phyloP scores from a whole-genome alignment of 495 filamentous ascomycete species.

The Mytilinidion resinicola region DNA sequence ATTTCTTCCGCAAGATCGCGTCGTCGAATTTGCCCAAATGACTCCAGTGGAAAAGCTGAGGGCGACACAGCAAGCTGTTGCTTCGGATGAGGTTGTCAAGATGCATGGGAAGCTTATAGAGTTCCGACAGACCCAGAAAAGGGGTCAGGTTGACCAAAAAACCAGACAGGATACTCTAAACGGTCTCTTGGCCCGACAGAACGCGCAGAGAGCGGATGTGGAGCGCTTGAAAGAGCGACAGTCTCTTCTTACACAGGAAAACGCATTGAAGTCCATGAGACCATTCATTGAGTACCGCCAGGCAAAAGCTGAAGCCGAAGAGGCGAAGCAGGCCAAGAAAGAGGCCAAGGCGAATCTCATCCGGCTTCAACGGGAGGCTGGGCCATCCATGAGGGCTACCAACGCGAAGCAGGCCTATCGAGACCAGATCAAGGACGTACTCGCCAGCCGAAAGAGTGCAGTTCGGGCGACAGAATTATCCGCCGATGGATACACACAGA shows the following conservation, averaged over 20 bases:
- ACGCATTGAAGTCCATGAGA: constrained; percentile 56
- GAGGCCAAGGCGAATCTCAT: constrained; percentile 46
- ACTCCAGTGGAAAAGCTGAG: constrained; percentile 76
- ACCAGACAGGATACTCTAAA: constrained; percentile 55
- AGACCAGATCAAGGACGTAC: constrained; percentile 42
- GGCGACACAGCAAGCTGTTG: constrained; percentile 82
- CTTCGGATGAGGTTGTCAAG: constrained; percentile 68
- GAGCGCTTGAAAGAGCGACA: constrained; percentile 72
- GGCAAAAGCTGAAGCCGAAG: constrained; percentile 36
- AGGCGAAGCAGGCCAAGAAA: constrained; percentile 15
- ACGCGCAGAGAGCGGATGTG: constrained; percentile 72
- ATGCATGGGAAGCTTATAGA: constrained; percentile 71
- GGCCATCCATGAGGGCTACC: constrained; percentile 51
- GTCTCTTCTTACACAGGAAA: constrained; percentile 57
- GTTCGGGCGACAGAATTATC: constrained; percentile 46
- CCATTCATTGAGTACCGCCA: constrained; percentile 59
- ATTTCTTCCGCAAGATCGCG: constrained; percentile 94
- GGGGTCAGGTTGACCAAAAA: constrained; percentile 51
- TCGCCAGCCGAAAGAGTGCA: constrained; percentile 45
- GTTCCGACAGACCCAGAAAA: constrained; percentile 62
- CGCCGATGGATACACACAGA: constrained; percentile 45
- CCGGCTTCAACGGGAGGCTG: constrained; percentile 47
- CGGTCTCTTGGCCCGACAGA: constrained; percentile 66
- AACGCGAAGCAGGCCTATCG: constrained; percentile 33
- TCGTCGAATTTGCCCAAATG: constrained; percentile 86